phyloP scores from a whole-genome alignment of 768 basidiomycete genomes.

The Paxillus involutus region DNA sequence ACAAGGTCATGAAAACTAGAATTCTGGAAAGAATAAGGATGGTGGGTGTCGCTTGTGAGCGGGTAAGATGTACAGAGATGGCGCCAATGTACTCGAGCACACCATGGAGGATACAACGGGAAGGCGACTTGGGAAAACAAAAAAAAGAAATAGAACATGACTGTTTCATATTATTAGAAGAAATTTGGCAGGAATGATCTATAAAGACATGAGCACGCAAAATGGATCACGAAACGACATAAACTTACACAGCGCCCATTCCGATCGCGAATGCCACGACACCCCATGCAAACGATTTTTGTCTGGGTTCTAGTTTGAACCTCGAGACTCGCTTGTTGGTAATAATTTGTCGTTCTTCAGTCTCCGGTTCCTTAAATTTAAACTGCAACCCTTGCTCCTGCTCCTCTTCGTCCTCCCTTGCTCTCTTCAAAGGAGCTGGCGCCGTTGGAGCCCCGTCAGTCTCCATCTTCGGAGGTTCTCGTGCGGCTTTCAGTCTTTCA shows the following conservation, averaged over 20 bases:
- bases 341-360: slow-evolving; percentile 53
- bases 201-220: not conserved
- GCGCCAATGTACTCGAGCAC: slow-evolving; percentile 20
- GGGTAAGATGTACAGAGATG: slow-evolving; percentile 12
- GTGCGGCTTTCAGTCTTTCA: slow-evolving; percentile 64
- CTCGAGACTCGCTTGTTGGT: slow-evolving; percentile 65
- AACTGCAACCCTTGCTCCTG: slow-evolving; percentile 55
- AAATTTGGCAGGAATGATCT: slow-evolving; percentile 64
- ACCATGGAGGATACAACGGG: slow-evolving; percentile 9
- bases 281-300: slow-evolving; percentile 82
- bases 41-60: slow-evolving; percentile 19
- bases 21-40: not conserved
- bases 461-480: slow-evolving; percentile 36
- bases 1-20: not conserved
- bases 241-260: slow-evolving; percentile 73
- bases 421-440: slow-evolving; percentile 44
- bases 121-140: slow-evolving; percentile 2
- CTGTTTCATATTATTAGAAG: slow-evolving; percentile 40
- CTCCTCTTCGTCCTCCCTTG: slow-evolving; percentile 40
- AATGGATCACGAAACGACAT: slow-evolving; percentile 6
- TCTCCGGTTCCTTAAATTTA: slow-evolving; percentile 69
- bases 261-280: slow-evolving; percentile 82
- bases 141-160: slow-evolving; percentile 13
- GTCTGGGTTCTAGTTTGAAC: slow-evolving; percentile 60
- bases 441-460: slow-evolving; percentile 23